Evolutionary conservation across 306 rosid species (phyloP), one percentile per base, ranked within the genome.

Genomic region (Calophaca sinica): DNA sequence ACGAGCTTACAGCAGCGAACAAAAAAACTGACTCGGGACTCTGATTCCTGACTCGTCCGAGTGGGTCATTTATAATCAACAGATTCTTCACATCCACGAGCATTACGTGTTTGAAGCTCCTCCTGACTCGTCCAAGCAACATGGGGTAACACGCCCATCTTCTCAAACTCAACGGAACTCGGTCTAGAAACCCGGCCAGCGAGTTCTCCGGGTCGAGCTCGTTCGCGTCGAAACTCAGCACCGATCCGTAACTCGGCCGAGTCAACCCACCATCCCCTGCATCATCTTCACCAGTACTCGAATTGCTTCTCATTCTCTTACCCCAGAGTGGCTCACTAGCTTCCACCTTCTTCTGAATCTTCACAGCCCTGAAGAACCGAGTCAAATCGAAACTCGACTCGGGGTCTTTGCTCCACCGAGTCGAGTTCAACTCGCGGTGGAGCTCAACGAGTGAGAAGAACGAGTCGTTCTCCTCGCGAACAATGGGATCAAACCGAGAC

Each of bases 61-160:
- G 75, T 14, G 89, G 93, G 42, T 88, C 96, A 6, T 82, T 83
- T 3, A 84, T 26, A 3, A 90, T 44, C 0, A 90, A n/a, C 2
- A 76, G 14, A 54, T 35, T 81, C 58, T 87, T 85, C 57, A 78
- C 88, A 65, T 86, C 93, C 28, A 82, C 87, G 5, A 88, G 73
- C 86, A 87, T 82, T 62, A 87, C 36, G 61, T 86, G 93, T 77
- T 90, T 90, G 81, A 88, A 90, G 36, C 81, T 81, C 33, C 88
- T 76, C 29, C 91, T 82, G 12, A 88, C 86, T 39, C 96, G 91
- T 14, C 96, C 96, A 38, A 90, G 84, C 4, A 88, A 80, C 93
- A 90, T 88, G 13, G 91, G 87, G 49, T 88, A 90, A 67, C 91
- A 88, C 2, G 96, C 91, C 96, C 96, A 90, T 67, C 93, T 82